phyloP scores from a whole-genome alignment of 192 early-diverging fungal genomes.

The Podila minutissima region DNA sequence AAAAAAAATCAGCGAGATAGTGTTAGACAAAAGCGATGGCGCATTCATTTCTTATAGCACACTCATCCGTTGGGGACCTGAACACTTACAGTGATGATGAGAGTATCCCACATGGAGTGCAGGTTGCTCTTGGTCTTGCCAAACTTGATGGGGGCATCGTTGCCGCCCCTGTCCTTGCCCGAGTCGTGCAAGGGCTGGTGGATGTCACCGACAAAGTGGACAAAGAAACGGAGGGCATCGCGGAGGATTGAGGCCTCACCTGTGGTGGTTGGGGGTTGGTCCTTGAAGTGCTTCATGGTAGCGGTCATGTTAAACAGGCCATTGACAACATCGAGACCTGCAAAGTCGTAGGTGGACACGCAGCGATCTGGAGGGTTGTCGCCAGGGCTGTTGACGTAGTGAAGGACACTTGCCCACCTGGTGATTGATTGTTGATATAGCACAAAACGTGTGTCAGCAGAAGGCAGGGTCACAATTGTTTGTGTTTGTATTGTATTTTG shows the following conservation, averaged over 20 bases:
- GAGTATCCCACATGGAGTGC: constrained; percentile 53
- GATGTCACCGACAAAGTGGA: constrained; percentile 60
- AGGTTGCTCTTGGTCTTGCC: constrained; percentile 37
- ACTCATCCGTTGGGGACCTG: background rate
- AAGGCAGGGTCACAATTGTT: background rate
- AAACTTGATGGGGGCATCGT: constrained; percentile 39
- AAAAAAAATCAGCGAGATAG: too few relatives aligned
- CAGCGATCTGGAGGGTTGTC: constrained; percentile 55
- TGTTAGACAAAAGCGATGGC: background rate
- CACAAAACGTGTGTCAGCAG: background rate
- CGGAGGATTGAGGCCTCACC: background rate
- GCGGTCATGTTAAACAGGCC: constrained; percentile 53
- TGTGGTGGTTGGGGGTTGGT: constrained; percentile 19
- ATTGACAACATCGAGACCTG: constrained; percentile 43
- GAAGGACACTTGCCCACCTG: constrained; percentile 33
- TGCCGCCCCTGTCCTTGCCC: constrained; percentile 22
- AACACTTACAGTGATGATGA: constrained; percentile 32
- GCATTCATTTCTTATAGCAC: too few relatives aligned
- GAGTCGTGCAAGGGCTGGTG: constrained; percentile 58
- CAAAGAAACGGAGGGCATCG: constrained; percentile 54
- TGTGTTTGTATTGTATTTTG: background rate
- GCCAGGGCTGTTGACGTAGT: constrained; percentile 35
- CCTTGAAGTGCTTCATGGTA: constrained; percentile 28
- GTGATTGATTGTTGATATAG: background rate
- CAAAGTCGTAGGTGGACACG: constrained; percentile 16